These are phyloP conservation scores for Dichotomopilus funicola DNA, from an alignment of 2,329 filamentous ascomycete genomes.

Conservation along the genomic window DNA sequence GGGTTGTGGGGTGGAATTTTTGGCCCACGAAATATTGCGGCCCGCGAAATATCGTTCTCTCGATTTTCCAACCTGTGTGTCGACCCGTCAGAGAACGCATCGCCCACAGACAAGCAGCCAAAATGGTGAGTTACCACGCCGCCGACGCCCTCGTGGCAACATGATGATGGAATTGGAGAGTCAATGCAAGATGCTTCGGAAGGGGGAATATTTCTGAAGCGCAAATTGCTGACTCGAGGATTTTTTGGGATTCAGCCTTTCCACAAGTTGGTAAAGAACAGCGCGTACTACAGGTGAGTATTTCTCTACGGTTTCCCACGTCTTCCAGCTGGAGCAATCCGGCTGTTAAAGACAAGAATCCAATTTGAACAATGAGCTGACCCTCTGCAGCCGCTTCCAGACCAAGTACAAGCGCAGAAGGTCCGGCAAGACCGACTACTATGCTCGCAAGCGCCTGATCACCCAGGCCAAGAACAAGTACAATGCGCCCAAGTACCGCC, in stretches of 20 bases:
- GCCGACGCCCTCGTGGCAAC: conserved; percentile 21
- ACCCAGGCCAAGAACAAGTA: conserved; percentile 99
- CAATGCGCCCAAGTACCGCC: conserved; percentile 99
- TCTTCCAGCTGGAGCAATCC: too few relatives aligned
- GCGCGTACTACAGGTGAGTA: conserved; percentile 94
- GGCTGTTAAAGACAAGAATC: not conserved
- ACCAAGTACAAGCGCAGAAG: conserved; percentile 99
- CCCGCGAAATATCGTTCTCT: conserved; percentile 18
- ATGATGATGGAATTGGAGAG: conserved; percentile 44
- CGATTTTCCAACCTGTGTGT: conserved; percentile 27
- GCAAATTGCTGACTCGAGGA: conserved; percentile 99
- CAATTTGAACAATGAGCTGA: conserved; percentile 4
- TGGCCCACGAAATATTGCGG: conserved; percentile 32
- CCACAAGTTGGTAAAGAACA: conserved; percentile 96
- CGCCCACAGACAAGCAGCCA: conserved; percentile 50
- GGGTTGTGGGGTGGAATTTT: conserved; percentile 29
- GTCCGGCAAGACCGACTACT: conserved; percentile 99
- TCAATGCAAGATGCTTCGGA: conserved; percentile 99
- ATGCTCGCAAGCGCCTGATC: conserved; percentile 98
- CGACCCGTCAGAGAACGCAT: conserved; percentile 29
- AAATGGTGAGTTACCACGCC: conserved; percentile 58
- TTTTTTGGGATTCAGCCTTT: conserved; percentile 58
- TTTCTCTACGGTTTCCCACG: not conserved
- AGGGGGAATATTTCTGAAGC: conserved; percentile 71
- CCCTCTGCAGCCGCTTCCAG: conserved; percentile 74